phyloP scores from a whole-genome alignment of 805 yeast genomes.

The Metschnikowia proteae region DNA sequence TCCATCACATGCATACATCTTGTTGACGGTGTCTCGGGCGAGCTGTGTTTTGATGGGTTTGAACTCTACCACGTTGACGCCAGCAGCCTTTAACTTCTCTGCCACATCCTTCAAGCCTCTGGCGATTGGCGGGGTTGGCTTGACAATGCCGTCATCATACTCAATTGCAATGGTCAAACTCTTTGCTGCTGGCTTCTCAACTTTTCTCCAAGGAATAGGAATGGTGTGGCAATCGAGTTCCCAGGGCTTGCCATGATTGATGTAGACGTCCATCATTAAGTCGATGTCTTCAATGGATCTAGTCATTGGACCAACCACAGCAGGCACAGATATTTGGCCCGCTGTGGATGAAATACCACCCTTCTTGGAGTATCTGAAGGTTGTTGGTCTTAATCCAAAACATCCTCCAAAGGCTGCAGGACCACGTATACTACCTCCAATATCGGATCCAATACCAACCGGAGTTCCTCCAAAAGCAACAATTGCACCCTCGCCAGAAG shows the following conservation, averaged over 20 bases:
- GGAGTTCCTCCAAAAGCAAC: conserved; percentile 58
- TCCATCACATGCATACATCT: conserved; percentile 65
- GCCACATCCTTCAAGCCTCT: conserved; percentile 51
- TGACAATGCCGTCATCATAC: conserved; percentile 62
- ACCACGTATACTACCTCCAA: conserved; percentile 66
- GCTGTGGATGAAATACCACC: conserved; percentile 54
- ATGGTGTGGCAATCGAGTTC: conserved; percentile 43
- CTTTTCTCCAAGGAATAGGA: conserved; percentile 53
- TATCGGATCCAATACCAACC: conserved; percentile 65
- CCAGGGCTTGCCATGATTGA: conserved; percentile 67
- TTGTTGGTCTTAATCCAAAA: conserved; percentile 61
- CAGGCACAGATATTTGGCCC: conserved; percentile 63
- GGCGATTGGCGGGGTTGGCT: conserved; percentile 61
- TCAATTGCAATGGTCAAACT: conserved; percentile 57
- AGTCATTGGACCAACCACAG: conserved; percentile 68
- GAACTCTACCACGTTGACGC: conserved; percentile 54
- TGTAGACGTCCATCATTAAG: conserved; percentile 58
- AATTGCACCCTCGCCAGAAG: conserved; percentile 69
- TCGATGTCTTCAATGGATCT: conserved; percentile 65
- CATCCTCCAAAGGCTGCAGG: conserved; percentile 65
- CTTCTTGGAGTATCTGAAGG: conserved; percentile 42
- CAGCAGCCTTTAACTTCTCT: conserved; percentile 53
- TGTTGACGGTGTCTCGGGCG: conserved; percentile 55
- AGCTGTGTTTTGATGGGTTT: conserved; percentile 55
- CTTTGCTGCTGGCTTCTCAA: conserved; percentile 35